Evolutionary conservation across 2,329 filamentous ascomycete genomes (phyloP), one percentile per base, ranked within the genome.

Genomic region (Colletotrichum australisinense): DNA sequence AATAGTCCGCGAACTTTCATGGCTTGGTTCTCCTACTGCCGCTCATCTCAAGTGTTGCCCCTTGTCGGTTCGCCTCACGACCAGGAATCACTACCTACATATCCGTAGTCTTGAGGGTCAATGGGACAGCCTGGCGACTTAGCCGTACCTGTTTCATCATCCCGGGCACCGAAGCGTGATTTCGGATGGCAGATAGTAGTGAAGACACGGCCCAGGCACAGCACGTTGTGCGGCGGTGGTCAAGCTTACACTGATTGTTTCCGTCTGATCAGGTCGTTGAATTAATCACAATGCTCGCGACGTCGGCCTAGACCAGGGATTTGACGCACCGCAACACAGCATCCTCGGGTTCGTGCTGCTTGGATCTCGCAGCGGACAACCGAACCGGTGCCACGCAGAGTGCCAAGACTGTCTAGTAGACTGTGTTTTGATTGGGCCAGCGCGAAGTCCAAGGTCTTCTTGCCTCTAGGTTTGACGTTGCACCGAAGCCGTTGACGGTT

Each of bases 321-420:
- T 60, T 38, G 53, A 38, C 57, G 57, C 49, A 42, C 46, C 24
- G 56, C 68, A 26, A 19, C 49, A 72, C 56, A 57, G 3, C 49
- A 69, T 67, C 46, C 56, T 63, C 49, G 69, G 57, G 38, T 58
- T 38, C 58, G 30, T 57, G 46, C 64, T 62, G 65, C 57, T 53
- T 49, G 57, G 53, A 72, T 69, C 69, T 72, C 32, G 63, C 64
- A 72, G 64, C 55, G 26, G 55, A 60, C 69, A 55, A 30, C 57
- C 22, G 62, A 55, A 49, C 42, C 49, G 67, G 30, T 32, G 56
- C 57, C 69, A 30, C 38, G 42, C 32, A 63, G 69, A n/a, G 22
- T 55, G 38, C 26, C 57, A 26, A 32, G 57, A 32, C 24, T 6
- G 24, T 49, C 19, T n/a, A 26, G 65, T 26, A 46, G 52, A 14